phyloP scores from a whole-genome alignment of 257 asterid species.

The Datura wrightii region DNA sequence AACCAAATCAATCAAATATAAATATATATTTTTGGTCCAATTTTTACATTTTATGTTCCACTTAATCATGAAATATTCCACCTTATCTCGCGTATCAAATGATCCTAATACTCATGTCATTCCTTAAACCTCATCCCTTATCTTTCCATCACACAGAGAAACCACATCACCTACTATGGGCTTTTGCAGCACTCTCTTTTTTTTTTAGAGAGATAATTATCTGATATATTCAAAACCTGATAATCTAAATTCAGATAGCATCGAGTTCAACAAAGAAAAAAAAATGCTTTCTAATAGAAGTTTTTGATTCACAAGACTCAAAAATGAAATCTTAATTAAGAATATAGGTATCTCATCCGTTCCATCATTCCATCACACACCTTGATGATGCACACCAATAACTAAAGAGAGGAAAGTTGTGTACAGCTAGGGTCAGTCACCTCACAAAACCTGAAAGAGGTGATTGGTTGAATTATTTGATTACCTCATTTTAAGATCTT shows the following conservation, averaged over 20 bases:
- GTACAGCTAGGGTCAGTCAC: not conserved
- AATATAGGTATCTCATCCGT: not conserved
- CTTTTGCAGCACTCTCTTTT: not conserved
- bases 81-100: not conserved
- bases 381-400: not conserved
- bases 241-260: not conserved
- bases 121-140: not conserved
- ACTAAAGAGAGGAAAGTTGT: not conserved
- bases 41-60: not conserved
- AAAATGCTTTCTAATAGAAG: not conserved
- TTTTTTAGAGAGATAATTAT: not conserved
- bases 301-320: not conserved
- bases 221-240: not conserved
- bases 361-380: not conserved
- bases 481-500: not conserved
- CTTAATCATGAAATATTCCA: not conserved
- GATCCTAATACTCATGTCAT: not conserved
- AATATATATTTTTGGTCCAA: not conserved
- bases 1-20: not conserved
- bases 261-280: not conserved
- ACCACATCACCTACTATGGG: not conserved
- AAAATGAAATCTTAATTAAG: not conserved
- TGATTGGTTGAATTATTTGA: not conserved
- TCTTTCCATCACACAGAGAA: not conserved
- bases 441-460: not conserved